Evolutionary conservation across 192 early-diverging fungal species (phyloP).

Genomic region (Endogone sp.): DNA sequence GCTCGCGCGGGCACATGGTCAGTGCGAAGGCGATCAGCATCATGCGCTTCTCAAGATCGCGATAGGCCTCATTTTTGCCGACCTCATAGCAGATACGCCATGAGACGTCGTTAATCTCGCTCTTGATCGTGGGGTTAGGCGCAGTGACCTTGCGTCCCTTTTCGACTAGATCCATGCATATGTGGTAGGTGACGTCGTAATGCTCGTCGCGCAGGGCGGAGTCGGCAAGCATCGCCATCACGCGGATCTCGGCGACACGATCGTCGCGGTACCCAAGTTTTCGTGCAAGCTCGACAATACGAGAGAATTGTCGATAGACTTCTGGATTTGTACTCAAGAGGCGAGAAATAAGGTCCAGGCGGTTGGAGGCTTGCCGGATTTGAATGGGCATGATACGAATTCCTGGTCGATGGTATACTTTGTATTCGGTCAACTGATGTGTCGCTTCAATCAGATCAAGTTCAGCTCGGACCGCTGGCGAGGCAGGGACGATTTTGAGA

Average conservation of each 20-base stretch:
- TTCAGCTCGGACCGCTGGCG: constrained; percentile 50
- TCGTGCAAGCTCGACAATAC: constrained; percentile 52
- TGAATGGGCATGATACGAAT: constrained; percentile 66
- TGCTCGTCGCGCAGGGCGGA: constrained; percentile 56
- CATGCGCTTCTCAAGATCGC: constrained; percentile 40
- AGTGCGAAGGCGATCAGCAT: constrained; percentile 52
- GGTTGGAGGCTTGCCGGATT: constrained; percentile 56
- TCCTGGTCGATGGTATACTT: constrained; percentile 39
- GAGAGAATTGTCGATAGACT: constrained; percentile 41
- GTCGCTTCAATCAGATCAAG: constrained; percentile 70
- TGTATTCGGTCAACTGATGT: constrained; percentile 52
- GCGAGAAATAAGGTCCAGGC: constrained; percentile 54
- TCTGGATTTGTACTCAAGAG: constrained; percentile 48
- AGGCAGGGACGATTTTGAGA: constrained; percentile 55
- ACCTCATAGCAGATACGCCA: constrained; percentile 38
- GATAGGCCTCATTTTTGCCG: constrained; percentile 35
- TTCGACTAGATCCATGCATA: constrained; percentile 59
- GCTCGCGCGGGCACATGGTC: constrained; percentile 44
- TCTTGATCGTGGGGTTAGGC: constrained; percentile 3
- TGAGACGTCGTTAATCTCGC: constrained; percentile 23
- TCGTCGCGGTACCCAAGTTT: constrained; percentile 46
- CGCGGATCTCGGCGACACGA: constrained; percentile 42
- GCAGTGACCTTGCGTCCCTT: constrained; percentile 5
- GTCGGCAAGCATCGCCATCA: constrained; percentile 57
- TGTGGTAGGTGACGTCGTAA: constrained; percentile 42